Conservation (phyloP, 2,329 filamentous ascomycete genomes). For the Paraconiothyrium sp. region DNA sequence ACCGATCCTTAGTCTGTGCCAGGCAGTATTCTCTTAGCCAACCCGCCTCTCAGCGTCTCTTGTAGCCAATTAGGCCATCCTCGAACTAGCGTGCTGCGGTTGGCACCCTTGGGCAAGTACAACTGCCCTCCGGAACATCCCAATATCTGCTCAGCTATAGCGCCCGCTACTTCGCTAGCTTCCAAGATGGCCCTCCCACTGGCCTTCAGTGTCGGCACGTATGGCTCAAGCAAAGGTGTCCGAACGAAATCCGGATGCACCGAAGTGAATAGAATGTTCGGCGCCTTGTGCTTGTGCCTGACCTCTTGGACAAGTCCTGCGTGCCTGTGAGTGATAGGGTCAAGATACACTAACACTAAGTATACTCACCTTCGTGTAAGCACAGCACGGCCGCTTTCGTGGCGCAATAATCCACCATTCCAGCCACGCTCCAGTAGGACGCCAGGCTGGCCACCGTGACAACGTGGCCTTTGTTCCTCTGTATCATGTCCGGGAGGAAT, state of each 20-base stretch:
- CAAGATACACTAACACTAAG: not conserved
- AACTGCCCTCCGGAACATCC: slow-evolving; percentile 53
- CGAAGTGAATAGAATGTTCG: slow-evolving; percentile 53
- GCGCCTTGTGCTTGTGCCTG: slow-evolving; percentile 50
- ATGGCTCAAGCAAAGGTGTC: slow-evolving; percentile 51
- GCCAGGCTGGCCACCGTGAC: slow-evolving; percentile 65
- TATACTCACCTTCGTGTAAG: slow-evolving; percentile 60
- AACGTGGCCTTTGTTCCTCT: slow-evolving; percentile 60
- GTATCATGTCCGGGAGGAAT: slow-evolving; percentile 50
- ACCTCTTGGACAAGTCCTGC: slow-evolving; percentile 51
- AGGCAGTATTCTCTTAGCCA: slow-evolving; percentile 29
- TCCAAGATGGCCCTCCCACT: slow-evolving; percentile 47
- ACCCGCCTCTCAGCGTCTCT: slow-evolving; percentile 43
- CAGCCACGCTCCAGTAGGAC: slow-evolving; percentile 57
- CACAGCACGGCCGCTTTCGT: slow-evolving; percentile 63
- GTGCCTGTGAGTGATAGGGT: slow-evolving; percentile 56
- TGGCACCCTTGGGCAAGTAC: slow-evolving; percentile 42
- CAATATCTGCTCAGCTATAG: slow-evolving; percentile 53
- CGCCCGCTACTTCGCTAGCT: slow-evolving; percentile 51
- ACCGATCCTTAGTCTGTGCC: slow-evolving; percentile 17
- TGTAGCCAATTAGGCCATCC: slow-evolving; percentile 61
- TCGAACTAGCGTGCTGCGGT: slow-evolving; percentile 47
- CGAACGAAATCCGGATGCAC: slow-evolving; percentile 55
- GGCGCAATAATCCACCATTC: slow-evolving; percentile 63
- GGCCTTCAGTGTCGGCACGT: slow-evolving; percentile 42